Evolutionary conservation across 192 early-diverging fungal genomes (phyloP).

Genomic region (Cladochytrium replicatum): DNA sequence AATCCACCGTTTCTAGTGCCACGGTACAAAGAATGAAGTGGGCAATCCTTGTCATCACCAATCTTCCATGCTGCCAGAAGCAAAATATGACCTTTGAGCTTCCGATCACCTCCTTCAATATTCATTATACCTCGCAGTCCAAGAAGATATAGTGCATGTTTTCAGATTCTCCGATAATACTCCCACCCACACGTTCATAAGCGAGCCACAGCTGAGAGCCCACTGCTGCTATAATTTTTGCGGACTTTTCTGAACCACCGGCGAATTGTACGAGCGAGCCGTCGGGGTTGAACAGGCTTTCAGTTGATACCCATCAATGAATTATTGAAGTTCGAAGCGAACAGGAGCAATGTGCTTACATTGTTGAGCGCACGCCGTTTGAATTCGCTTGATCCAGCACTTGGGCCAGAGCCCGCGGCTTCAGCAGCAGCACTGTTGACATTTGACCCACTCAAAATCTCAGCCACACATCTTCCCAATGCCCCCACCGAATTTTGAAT

Average conservation of each 20-base stretch:
- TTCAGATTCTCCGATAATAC: slow-evolving; percentile 11
- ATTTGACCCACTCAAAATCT: no score
- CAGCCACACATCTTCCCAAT: no score
- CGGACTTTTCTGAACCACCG: slow-evolving; percentile 20
- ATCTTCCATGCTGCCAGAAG: slow-evolving; percentile 19
- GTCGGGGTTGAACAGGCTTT: slow-evolving; percentile 28
- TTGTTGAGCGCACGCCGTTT: slow-evolving; percentile 18
- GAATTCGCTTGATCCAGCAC: slow-evolving; percentile 25
- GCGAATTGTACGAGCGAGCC: slow-evolving; percentile 30
- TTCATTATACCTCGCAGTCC: slow-evolving; percentile 17
- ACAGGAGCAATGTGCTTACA: slow-evolving; percentile 10
- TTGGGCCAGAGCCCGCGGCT: slow-evolving; percentile 21
- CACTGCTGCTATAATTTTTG: slow-evolving; percentile 25
- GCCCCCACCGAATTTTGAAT: no score
- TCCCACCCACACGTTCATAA: slow-evolving; percentile 20
- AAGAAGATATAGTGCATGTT: slow-evolving; percentile 22
- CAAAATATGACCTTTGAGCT: neutral
- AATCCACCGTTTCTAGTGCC: slow-evolving; percentile 26
- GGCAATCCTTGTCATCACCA: slow-evolving; percentile 23
- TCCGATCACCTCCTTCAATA: neutral
- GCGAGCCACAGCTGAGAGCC: slow-evolving; percentile 32
- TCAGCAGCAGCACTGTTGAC: no score
- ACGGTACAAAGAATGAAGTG: slow-evolving; percentile 35
- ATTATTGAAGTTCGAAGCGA: neutral
- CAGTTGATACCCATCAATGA: no score